Conservation (phyloP, 2,329 filamentous ascomycete genomes). For the Pyricularia pennisetigena region DNA sequence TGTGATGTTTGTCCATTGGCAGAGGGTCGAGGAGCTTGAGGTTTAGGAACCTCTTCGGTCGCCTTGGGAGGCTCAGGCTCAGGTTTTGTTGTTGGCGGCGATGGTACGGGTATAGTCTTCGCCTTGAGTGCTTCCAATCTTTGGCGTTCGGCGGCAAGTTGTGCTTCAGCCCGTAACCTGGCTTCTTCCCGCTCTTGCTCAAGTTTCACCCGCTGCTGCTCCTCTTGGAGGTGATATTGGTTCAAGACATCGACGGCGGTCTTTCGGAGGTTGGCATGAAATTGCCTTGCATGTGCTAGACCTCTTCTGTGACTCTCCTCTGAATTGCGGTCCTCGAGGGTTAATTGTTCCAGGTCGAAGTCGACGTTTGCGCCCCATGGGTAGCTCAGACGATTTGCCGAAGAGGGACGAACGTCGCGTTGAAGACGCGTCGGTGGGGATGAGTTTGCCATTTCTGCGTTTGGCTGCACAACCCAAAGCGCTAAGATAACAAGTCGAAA, state of each 20-base stretch:
- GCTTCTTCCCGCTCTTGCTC: conserved; percentile 19
- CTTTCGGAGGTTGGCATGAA: conserved; percentile 17
- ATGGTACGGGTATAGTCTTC: conserved; percentile 17
- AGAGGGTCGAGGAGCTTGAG: not conserved
- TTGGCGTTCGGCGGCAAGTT: conserved; percentile 14
- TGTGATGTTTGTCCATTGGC: not conserved
- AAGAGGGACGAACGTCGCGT: not conserved
- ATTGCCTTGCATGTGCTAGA: conserved; percentile 17
- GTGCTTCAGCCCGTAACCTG: conserved; percentile 15
- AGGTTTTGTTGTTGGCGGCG: conserved; percentile 8
- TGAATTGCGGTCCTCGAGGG: conserved; percentile 20
- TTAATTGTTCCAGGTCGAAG: conserved; percentile 12
- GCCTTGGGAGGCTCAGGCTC: conserved; percentile 10
- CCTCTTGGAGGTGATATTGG: conserved; percentile 14
- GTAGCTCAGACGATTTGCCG: conserved; percentile 10
- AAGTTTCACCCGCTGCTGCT: conserved; percentile 14
- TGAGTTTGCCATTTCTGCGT: conserved; percentile 17
- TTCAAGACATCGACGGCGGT: conserved; percentile 13
- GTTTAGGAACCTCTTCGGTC: conserved; percentile 2
- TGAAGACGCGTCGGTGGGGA: conserved; percentile 14
- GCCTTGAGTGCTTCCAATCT: conserved; percentile 20
- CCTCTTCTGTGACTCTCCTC: conserved; percentile 20
- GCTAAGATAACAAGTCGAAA: not conserved
- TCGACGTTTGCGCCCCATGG: conserved; percentile 7
- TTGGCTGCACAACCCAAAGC: not conserved